A percentile compares a stretch with the other conserved stretches of the same genome.
phyloP scores from a whole-genome alignment of 2,329 filamentous ascomycete species.

The Cercospora beticola region DNA sequence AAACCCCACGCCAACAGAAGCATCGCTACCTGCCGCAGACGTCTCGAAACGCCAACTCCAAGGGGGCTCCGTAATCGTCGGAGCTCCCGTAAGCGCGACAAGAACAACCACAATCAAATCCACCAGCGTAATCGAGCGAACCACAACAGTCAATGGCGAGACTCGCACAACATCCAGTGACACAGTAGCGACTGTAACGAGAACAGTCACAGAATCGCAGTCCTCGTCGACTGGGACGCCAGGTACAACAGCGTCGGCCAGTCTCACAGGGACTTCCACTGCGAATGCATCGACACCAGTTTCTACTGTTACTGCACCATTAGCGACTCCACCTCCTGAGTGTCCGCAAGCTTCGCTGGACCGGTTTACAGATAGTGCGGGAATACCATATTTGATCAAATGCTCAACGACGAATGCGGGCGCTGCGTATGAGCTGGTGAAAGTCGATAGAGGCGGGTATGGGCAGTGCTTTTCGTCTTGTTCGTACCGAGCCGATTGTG shows the following conservation, averaged over 20 bases:
- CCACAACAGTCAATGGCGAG: not conserved
- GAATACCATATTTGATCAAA: constrained; percentile 31
- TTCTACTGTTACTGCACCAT: constrained; percentile 13
- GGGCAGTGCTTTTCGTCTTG: constrained; percentile 35
- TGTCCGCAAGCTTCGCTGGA: constrained; percentile 28
- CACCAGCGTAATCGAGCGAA: constrained; percentile 7
- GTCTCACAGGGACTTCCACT: constrained; percentile 3
- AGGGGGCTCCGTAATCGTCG: not conserved
- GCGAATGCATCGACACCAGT: constrained; percentile 8
- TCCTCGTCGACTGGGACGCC: constrained; percentile 1
- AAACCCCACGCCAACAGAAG: too few species aligned
- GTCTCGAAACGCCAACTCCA: constrained; percentile 7
- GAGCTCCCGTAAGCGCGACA: not conserved
- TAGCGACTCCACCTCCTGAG: constrained; percentile 20
- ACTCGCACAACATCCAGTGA: not conserved
- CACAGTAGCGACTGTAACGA: not conserved
- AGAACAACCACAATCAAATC: constrained; percentile 5
- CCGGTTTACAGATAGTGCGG: constrained; percentile 28
- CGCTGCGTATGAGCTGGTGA: constrained; percentile 23
- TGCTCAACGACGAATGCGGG: constrained; percentile 33
- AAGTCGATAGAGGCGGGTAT: constrained; percentile 32
- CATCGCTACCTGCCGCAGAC: not conserved
- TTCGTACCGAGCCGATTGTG: constrained; percentile 27
- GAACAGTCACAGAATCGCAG: constrained; percentile 13
- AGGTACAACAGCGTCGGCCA: constrained; percentile 6